These are phyloP conservation scores for Aspergillus affinis DNA, from an alignment of 495 filamentous ascomycete genomes.

Conservation along the genomic window DNA sequence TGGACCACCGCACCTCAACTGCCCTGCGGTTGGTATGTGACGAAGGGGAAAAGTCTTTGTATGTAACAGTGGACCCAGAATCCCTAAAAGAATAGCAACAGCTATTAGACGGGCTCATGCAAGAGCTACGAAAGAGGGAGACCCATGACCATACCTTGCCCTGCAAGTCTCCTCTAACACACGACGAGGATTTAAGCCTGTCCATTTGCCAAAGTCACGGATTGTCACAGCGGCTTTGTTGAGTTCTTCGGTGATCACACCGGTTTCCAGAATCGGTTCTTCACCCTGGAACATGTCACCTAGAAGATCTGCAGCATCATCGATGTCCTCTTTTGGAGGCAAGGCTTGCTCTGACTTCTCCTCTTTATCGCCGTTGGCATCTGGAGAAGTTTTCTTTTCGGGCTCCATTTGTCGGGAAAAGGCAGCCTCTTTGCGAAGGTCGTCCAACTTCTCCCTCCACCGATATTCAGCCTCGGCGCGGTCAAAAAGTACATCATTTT, in stretches of 20 bases:
- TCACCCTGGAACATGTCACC: slow-evolving; percentile 68
- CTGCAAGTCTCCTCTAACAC: slow-evolving; percentile 85
- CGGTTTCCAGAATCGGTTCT: slow-evolving; percentile 28
- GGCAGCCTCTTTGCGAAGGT: slow-evolving; percentile 60
- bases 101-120: slow-evolving; percentile 4
- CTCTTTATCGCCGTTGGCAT: slow-evolving; percentile 27
- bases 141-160: slow-evolving; percentile 56
- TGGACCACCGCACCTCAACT: slow-evolving; percentile 78
- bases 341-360: slow-evolving; percentile 53
- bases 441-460: slow-evolving; percentile 67
- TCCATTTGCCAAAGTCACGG: slow-evolving; percentile 81
- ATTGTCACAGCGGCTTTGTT: slow-evolving; percentile 49
- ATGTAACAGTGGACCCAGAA: slow-evolving; percentile 60
- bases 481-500: slow-evolving; percentile 86
- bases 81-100: slow-evolving; percentile 49
- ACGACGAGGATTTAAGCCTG: slow-evolving; percentile 65
- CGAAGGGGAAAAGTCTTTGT: slow-evolving; percentile 65
- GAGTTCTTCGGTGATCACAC: slow-evolving; percentile 23
- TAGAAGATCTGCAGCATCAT: slow-evolving; percentile 60
- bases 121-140: not conserved
- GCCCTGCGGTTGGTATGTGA: slow-evolving; percentile 72
- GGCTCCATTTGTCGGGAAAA: slow-evolving; percentile 36
- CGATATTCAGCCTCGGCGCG: slow-evolving; percentile 66
- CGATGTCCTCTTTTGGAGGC: slow-evolving; percentile 42
- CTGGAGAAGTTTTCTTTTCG: slow-evolving; percentile 21